These are phyloP conservation scores for Talaromyces amestolkiae DNA, from an alignment of 2,329 filamentous ascomycete genomes.

Conservation along the genomic window DNA sequence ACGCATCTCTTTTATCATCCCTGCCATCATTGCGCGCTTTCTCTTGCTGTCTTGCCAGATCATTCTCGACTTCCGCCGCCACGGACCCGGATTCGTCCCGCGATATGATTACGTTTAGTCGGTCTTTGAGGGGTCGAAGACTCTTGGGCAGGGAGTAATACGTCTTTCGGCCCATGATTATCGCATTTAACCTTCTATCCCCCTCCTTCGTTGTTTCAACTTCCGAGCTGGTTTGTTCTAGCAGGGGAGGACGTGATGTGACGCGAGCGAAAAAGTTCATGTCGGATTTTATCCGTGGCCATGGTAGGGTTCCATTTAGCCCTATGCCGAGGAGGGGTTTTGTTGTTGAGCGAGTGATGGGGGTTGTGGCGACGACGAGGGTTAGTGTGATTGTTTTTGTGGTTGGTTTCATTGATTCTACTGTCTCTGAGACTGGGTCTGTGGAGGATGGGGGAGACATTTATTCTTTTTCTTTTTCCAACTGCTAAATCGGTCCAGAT, in stretches of 20 bases:
- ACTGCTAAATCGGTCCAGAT: not conserved
- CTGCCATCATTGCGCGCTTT: constrained; percentile 20
- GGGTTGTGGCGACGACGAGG: constrained; percentile 87
- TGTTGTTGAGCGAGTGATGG: constrained; percentile 58
- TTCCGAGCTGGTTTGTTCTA: constrained; percentile 16
- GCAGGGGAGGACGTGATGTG: constrained; percentile 60
- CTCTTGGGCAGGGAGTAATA: constrained; percentile 83
- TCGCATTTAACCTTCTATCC: constrained; percentile 56
- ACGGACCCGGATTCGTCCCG: constrained; percentile 35
- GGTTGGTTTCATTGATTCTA: constrained; percentile 12
- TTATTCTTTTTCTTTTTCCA: constrained; percentile 7
- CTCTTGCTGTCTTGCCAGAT: constrained; percentile 33
- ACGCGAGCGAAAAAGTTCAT: constrained; percentile 95
- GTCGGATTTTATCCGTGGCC: constrained; percentile 83
- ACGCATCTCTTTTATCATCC: constrained; percentile 28
- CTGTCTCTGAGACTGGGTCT: constrained; percentile 16
- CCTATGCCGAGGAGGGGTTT: constrained; percentile 88
- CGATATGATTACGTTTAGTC: constrained; percentile 80
- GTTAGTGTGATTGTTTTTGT: constrained; percentile 58
- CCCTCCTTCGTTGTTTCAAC: constrained; percentile 14
- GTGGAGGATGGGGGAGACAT: constrained; percentile 26
- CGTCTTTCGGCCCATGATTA: constrained; percentile 97
- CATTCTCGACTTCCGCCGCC: constrained; percentile 31
- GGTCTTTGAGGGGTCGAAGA: constrained; percentile 74
- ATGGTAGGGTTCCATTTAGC: constrained; percentile 72